phyloP scores from a whole-genome alignment of 2,329 filamentous ascomycete species.

The Pezicula radicicola region DNA sequence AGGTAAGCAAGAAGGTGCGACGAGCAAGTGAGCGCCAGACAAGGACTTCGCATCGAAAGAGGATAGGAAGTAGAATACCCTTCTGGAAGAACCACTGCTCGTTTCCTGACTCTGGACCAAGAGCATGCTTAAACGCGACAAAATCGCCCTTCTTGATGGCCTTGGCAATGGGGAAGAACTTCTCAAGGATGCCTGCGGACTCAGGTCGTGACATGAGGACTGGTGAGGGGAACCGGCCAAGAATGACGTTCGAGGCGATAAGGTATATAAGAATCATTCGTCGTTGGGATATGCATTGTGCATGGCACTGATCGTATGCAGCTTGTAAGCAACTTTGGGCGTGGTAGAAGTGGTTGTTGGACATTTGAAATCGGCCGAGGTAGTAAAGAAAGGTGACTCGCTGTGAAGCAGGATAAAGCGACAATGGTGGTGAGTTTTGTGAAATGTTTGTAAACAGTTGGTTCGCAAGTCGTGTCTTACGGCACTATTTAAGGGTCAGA shows the following conservation, averaged over 20 bases:
- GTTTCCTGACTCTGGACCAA: constrained; percentile 50
- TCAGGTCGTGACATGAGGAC: constrained; percentile 68
- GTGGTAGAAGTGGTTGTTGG: constrained; percentile 77
- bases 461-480: constrained; percentile 77
- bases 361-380: constrained; percentile 84
- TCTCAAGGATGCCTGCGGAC: constrained; percentile 57
- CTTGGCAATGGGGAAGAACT: constrained; percentile 71
- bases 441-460: constrained; percentile 89
- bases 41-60: constrained; percentile 74
- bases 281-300: constrained; percentile 73
- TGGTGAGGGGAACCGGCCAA: constrained; percentile 76
- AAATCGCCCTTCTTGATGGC: constrained; percentile 75
- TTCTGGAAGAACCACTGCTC: constrained; percentile 73
- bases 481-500: constrained; percentile 49
- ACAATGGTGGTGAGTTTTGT: constrained; percentile 76
- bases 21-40: constrained; percentile 82
- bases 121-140: constrained; percentile 65
- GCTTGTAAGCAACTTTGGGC: constrained; percentile 73
- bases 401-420: constrained; percentile 79
- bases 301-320: constrained; percentile 75
- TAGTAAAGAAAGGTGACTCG: constrained; percentile 94
- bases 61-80: constrained; percentile 72
- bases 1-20: constrained; percentile 74
- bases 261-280: constrained; percentile 80
- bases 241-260: constrained; percentile 76